Evolutionary conservation across 2,329 filamentous ascomycete species (phyloP).

Genomic region (Clarireedia hainanense): DNA sequence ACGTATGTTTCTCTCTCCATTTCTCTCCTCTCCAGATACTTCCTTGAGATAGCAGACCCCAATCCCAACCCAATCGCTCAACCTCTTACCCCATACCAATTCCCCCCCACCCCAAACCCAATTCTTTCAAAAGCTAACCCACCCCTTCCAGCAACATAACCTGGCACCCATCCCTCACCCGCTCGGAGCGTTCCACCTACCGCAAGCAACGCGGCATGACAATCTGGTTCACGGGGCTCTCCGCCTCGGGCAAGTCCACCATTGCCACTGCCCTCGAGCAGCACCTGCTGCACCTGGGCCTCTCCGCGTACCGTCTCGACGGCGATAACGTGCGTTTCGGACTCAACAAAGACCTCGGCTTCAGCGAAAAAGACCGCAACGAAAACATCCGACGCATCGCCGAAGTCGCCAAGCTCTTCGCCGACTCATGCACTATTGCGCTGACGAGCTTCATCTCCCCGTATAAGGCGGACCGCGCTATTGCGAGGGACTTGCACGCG

Average conservation of each 20-base stretch:
- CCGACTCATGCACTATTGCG: slow-evolving; percentile 78
- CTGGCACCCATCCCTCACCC: slow-evolving; percentile 74
- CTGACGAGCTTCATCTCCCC: slow-evolving; percentile 97
- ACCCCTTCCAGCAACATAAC: slow-evolving; percentile 69
- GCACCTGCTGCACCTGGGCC: slow-evolving; percentile 79
- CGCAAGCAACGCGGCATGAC: slow-evolving; percentile 87
- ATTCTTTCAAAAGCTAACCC: neutral
- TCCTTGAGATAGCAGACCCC: neutral
- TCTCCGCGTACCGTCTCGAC: slow-evolving; percentile 86
- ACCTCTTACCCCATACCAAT: neutral
- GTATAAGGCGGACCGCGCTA: slow-evolving; percentile 77
- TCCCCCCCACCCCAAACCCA: neutral
- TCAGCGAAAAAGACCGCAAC: slow-evolving; percentile 85
- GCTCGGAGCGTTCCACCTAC: slow-evolving; percentile 63
- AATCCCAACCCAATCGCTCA: neutral
- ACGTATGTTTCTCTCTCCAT: slow-evolving; percentile 1
- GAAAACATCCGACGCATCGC: slow-evolving; percentile 97
- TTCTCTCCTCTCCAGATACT: neutral
- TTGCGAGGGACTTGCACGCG: slow-evolving; percentile 74
- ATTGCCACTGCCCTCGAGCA: slow-evolving; percentile 95
- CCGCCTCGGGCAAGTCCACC: slow-evolving; percentile 93
- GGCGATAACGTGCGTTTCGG: slow-evolving; percentile 98
- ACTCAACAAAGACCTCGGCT: slow-evolving; percentile 94
- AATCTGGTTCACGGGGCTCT: slow-evolving; percentile 96
- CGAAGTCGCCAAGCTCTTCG: slow-evolving; percentile 89